Evolutionary conservation across 2,329 filamentous ascomycete genomes (phyloP), one percentile per base, ranked within the genome.

Genomic region (Colletotrichum chrysophilum): DNA sequence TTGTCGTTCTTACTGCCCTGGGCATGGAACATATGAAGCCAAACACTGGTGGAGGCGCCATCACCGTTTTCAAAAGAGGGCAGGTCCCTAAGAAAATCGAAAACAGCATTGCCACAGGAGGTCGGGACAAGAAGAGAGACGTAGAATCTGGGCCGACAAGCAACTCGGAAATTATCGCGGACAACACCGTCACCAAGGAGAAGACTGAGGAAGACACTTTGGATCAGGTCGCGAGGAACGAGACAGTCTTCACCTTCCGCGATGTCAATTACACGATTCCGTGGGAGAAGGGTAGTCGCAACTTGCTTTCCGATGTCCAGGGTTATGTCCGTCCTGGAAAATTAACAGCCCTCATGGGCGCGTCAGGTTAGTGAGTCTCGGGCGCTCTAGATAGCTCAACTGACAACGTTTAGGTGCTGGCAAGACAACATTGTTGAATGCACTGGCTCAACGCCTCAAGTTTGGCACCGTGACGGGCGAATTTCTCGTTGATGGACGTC

Each of bases 241-340:
- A 93, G 66, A 88, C 88, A 0, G 85, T 91, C 4, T 89, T 92
- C 67, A 91, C 90, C 0, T 89, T 89, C 72, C 85, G 86, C 76
- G 82, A 89, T 56, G 84, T 90, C 71, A 87, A 88, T 66, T 90
- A 90, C 76, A 88, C 84, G 0, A 87, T 89, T 3, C 86, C 86
- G 13, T 85, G 84, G 76, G 94, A 95, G 80, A 88, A 88, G 4
- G 91, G 94, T 66, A 85, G 90, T n/a, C 89, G 94, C 24, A 91
- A 92, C 65, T 90, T 97, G 70, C 86, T 97, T 24, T 91, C 96
- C 75, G 89, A 95, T 76, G 93, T 96, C 1, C 93, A 96, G 79
- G 95, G 95, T n/a, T 96, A 93, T 88, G 94, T 97, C 58, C 94
- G 95, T 76, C 95, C 95, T 2, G 95, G 95, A 36, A 96, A 94